These are phyloP conservation scores for Aurifilum marmelostoma DNA, from an alignment of 2,329 filamentous ascomycete genomes.

Conservation along the genomic window DNA sequence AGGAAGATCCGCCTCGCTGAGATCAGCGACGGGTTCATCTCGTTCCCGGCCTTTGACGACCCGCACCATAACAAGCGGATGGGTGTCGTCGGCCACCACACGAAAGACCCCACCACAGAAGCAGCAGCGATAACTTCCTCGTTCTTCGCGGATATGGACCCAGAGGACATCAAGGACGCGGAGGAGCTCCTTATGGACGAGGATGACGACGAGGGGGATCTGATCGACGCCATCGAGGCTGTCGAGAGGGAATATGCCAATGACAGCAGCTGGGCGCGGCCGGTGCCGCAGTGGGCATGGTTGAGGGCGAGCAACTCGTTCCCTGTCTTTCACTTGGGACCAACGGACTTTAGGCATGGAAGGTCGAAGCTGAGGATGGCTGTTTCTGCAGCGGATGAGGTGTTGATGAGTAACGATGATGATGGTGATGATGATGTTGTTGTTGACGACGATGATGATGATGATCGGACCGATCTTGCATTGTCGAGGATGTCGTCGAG, in stretches of 20 bases:
- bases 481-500: not conserved
- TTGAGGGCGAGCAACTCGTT: slow-evolving; percentile 25
- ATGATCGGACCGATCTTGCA: not conserved
- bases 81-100: not conserved
- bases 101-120: not conserved
- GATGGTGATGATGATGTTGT: not conserved
- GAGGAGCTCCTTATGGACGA: slow-evolving; percentile 8
- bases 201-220: not conserved
- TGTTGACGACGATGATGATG: not conserved
- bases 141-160: slow-evolving; percentile 11
- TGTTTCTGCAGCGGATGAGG: not conserved
- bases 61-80: not conserved
- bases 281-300: slow-evolving; percentile 20
- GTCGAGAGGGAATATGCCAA: not conserved
- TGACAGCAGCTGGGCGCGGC: slow-evolving; percentile 10
- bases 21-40: slow-evolving; percentile 7
- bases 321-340: slow-evolving; percentile 13
- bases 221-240: not conserved
- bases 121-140: not conserved
- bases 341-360: slow-evolving; percentile 20
- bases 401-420: not conserved
- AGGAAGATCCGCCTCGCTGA: slow-evolving; percentile 4
- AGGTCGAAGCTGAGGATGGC: slow-evolving; percentile 16
- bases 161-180: not conserved
- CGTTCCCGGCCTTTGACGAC: slow-evolving; percentile 5